A percentile compares a stretch with the other conserved stretches of the same genome.
Conservation (phyloP, 1,284 basidiomycete species). For the Ustilago crameri region DNA sequence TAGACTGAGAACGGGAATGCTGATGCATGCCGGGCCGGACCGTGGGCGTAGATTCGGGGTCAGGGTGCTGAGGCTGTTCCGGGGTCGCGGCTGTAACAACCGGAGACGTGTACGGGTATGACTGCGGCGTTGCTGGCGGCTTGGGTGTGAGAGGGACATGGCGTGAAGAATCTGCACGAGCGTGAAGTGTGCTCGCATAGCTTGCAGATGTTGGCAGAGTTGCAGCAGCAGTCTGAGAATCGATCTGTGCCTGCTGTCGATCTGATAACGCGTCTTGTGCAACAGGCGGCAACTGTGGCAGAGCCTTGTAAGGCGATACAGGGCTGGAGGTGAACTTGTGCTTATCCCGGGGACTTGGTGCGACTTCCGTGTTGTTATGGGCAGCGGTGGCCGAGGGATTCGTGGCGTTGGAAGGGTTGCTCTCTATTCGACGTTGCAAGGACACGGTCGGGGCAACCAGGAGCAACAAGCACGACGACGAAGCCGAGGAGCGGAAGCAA, state of each 20-base stretch:
- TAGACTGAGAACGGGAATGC: conserved; percentile 17
- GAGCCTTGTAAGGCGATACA: conserved; percentile 29
- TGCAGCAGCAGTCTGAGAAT: conserved; percentile 1
- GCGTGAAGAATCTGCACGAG: conserved; percentile 16
- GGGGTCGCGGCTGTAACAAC: conserved; percentile 33
- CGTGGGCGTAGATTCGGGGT: conserved; percentile 8
- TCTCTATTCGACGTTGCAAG: neutral
- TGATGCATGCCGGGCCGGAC: conserved; percentile 3
- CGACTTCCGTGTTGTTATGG: conserved; percentile 6
- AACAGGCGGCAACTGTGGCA: conserved; percentile 20
- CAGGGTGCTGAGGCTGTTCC: conserved; percentile 19
- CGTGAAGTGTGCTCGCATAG: conserved; percentile 20
- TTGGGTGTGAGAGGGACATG: conserved; percentile 26
- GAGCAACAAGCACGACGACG: neutral
- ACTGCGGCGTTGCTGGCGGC: conserved; percentile 25
- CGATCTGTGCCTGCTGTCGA: conserved; percentile 13
- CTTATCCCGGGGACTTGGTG: neutral
- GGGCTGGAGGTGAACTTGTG: conserved; percentile 24
- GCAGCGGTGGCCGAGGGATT: conserved; percentile 4
- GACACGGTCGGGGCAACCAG: neutral
- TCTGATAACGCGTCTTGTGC: neutral
- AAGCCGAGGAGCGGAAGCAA: neutral
- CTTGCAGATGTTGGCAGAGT: conserved; percentile 10
- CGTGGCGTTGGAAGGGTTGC: neutral
- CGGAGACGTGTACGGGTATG: conserved; percentile 10